Base-by-base conservation (phyloP, 345 rosid species). In the Gossypium anomalum region DNA sequence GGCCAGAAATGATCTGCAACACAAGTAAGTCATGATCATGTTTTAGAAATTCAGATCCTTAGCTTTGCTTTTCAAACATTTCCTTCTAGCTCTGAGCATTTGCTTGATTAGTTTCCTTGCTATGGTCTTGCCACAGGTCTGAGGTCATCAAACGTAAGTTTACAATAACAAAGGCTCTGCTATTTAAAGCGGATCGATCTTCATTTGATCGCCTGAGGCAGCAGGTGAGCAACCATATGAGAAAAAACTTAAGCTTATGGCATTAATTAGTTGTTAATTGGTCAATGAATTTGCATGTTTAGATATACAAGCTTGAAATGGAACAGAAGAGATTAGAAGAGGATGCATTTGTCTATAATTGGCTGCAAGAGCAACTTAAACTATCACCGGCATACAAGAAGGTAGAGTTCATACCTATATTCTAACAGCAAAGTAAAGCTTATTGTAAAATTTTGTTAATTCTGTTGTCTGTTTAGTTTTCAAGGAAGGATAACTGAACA, bases 331-430 rank as follows among this genome's bases (percentile, higher is more conserved):
- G 94, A 80, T 80, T 93, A 79, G 93, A 91, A 77, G 92, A 90
- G 81, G 98, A 93, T 83, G 86, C 95, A 22, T 86, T 82, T 87
- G 96, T 93, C 60, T 92, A 92, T 81, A 92, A 93, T 72, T 93
- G 97, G 96, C 94, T 92, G 48, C 98, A 93, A 59, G 89, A 88
- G 72, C 98, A 90, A 80, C 94, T 92, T 69, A 90, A 89, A 78
- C 89, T 86, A 76, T 93, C 97, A 60, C 97, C 98, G 12, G 97
- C 92, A 22, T 93, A 92, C 83, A 87, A 89, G 76, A 91, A 90
- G 91, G 98, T 93, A 82, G 44, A 12, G 25, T 71, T 76, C 59
- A 72, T 7, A 49, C 20, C 52, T 66, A 3, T 15, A 47, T 23
- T 47, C 56, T 22, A 1, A 22, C 45, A n/a, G 49, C 41, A 5